Percentiles rank a stretch among this genome's conserved stretches.
These are phyloP conservation scores for Strobilomyces echinocephalus DNA, from an alignment of 768 basidiomycete species.

Conservation along the genomic window DNA sequence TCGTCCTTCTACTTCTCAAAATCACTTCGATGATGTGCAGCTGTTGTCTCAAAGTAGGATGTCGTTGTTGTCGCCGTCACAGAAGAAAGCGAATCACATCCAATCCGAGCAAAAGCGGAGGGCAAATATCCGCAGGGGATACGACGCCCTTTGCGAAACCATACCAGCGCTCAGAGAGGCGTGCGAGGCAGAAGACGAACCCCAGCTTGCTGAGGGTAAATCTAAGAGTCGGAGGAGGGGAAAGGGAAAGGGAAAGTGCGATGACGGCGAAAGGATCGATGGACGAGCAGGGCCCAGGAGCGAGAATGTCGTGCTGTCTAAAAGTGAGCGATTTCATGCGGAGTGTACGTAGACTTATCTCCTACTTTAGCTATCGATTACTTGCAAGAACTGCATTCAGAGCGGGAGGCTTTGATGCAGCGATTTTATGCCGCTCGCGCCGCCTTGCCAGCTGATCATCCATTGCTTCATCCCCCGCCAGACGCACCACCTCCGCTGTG, in stretches of 20 bases:
- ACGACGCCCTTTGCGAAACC: constrained; percentile 80
- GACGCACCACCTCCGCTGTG: constrained; percentile 47
- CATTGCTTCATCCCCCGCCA: constrained; percentile 36
- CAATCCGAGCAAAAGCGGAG: constrained; percentile 92
- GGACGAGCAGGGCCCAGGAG: constrained; percentile 87
- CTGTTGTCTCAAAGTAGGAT: constrained; percentile 9
- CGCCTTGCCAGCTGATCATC: constrained; percentile 57
- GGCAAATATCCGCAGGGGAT: constrained; percentile 84
- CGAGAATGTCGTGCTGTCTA: constrained; percentile 83
- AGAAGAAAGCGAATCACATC: constrained; percentile 93
- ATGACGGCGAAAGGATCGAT: constrained; percentile 63
- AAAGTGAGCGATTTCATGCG: constrained; percentile 52
- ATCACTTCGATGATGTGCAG: constrained; percentile 10
- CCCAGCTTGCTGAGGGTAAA: constrained; percentile 31
- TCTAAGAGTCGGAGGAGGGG: constrained; percentile 35
- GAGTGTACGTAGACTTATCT: constrained; percentile 2
- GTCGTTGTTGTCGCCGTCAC: constrained; percentile 65
- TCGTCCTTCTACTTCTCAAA: constrained; percentile 19
- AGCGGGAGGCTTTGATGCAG: constrained; percentile 51
- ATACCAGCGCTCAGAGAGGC: constrained; percentile 81
- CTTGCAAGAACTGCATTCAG: constrained; percentile 59
- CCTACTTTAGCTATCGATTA: constrained; percentile 73
- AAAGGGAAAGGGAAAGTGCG: constrained; percentile 36
- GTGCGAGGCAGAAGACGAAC: constrained; percentile 70
- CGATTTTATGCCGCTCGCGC: constrained; percentile 59